phyloP scores from a whole-genome alignment of 306 rosid genomes.

The Ceratonia siliqua region DNA sequence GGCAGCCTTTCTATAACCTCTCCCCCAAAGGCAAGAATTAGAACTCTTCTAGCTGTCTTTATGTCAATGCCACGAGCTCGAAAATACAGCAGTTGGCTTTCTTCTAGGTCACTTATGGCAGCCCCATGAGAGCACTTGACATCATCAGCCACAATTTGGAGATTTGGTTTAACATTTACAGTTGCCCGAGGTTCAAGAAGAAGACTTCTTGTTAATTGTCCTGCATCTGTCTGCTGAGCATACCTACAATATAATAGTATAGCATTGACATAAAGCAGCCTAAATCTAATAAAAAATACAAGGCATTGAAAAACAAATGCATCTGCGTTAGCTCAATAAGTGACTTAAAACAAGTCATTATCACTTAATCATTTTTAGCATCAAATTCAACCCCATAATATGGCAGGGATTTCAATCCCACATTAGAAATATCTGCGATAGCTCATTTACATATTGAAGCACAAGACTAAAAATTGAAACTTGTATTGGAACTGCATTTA shows the following conservation, averaged over 20 bases:
- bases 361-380: not conserved
- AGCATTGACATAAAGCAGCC: not conserved
- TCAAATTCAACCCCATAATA: not conserved
- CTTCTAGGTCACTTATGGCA: slow-evolving; percentile 94
- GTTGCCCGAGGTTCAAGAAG: slow-evolving; percentile 94
- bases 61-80: slow-evolving; percentile 79
- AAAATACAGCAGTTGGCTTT: slow-evolving; percentile 80
- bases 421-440: not conserved
- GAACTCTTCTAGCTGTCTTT: slow-evolving; percentile 79
- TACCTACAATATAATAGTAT: slow-evolving; percentile 48
- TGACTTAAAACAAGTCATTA: not conserved
- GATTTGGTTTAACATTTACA: slow-evolving; percentile 90
- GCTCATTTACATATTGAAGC: slow-evolving; percentile 10
- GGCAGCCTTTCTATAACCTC: slow-evolving; percentile 78
- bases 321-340: not conserved
- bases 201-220: slow-evolving; percentile 90
- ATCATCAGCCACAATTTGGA: slow-evolving; percentile 87
- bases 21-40: slow-evolving; percentile 78
- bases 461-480: not conserved
- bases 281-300: not conserved
- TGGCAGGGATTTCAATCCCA: slow-evolving; percentile 6
- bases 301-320: slow-evolving; percentile 4
- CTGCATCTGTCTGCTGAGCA: slow-evolving; percentile 97
- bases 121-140: slow-evolving; percentile 98
- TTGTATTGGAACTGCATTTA: not conserved